phyloP scores from a whole-genome alignment of 495 filamentous ascomycete species.

The Mytilinidion resinicola region DNA sequence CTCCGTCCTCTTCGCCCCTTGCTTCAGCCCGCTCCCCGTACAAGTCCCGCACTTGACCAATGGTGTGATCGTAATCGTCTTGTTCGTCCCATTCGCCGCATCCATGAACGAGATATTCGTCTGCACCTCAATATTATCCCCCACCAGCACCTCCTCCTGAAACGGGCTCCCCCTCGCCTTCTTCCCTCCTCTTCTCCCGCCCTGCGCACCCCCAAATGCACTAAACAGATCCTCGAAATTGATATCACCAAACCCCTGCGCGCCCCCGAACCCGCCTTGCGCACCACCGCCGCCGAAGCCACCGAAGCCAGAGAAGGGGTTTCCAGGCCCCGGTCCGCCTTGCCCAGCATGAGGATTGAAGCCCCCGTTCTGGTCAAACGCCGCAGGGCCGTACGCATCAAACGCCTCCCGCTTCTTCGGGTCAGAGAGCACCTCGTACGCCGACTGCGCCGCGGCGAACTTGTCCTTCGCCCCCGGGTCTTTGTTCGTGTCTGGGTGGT shows the following conservation, averaged over 20 bases:
- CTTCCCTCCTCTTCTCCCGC: conserved; percentile 49
- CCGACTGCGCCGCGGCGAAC: conserved; percentile 82
- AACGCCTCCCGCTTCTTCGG: conserved; percentile 85
- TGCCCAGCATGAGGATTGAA: conserved; percentile 58
- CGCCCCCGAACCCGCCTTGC: conserved; percentile 54
- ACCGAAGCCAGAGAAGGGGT: conserved; percentile 37
- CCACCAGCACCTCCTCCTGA: conserved; percentile 70
- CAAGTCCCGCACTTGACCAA: conserved; percentile 75
- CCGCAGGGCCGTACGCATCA: conserved; percentile 82
- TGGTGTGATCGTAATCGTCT: conserved; percentile 73
- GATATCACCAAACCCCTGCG: conserved; percentile 48
- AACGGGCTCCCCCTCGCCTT: conserved; percentile 48
- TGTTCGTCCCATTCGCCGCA: conserved; percentile 77
- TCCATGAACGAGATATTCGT: conserved; percentile 92
- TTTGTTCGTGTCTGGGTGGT: conserved; percentile 96
- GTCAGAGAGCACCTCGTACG: conserved; percentile 89
- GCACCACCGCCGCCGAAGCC: conserved; percentile 48
- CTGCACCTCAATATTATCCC: conserved; percentile 91
- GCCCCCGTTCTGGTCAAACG: conserved; percentile 72
- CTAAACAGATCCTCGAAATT: conserved; percentile 94
- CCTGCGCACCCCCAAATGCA: conserved; percentile 66
- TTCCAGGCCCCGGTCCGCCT: conserved; percentile 45
- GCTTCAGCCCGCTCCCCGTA: conserved; percentile 74
- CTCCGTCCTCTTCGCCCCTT: conserved; percentile 60
- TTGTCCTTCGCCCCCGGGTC: conserved; percentile 85